Base-by-base conservation (phyloP, 2,329 filamentous ascomycete species). In the Colletotrichum chlorophyti region DNA sequence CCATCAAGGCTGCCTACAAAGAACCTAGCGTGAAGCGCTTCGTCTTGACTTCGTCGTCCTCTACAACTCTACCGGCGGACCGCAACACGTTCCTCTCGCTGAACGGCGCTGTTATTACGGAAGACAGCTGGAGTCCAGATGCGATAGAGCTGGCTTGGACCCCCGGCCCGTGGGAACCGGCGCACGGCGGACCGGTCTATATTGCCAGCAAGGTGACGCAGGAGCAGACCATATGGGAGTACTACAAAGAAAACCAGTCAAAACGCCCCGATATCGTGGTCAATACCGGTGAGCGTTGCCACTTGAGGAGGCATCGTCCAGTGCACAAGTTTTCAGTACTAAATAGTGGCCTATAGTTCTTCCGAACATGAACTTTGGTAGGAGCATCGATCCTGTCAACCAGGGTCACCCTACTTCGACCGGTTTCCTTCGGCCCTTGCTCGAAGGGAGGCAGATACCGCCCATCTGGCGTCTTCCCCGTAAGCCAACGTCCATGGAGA, bases 181-280 rank as follows among this genome's bases (percentile, higher is more conserved):
- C 70, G 2, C 65, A 69, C n/a, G 51, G 59, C 0, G 62, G 49
- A 2, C 9, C 53, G 7, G 70, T 74, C 1, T 79, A 79, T 46
- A 62, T 61, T 0, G 74, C 77, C 0, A 76, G 74, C 53, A 79
- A 79, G 54, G 61, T 68, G 1, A 68, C 71, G 27, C 66, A 66
- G 0, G 76, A 79, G 46, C 65, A 70, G 51, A 71, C 66, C 2
- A 31, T 72, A 4, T 79, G 77, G 76, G 70, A 74, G 19, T 79
- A 70, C 32, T 53, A 70, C 4, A 59, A 70, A 21, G 68, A 74
- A 42, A 50, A 70, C 29, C 69, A 68, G 4, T 70, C 69, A 1
- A 32, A 19, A 7, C 41, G 54, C 12, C 54, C 54, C 15, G 54
- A 58, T 11, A 15, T 58, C 1, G 35, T 54, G 5, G 60, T 59